Percentiles rank a stretch among this genome's conserved stretches.
Evolutionary conservation across 371 early-diverging fungal genomes (phyloP).

Genomic region (Rhizoclosmatium hyalinum): DNA sequence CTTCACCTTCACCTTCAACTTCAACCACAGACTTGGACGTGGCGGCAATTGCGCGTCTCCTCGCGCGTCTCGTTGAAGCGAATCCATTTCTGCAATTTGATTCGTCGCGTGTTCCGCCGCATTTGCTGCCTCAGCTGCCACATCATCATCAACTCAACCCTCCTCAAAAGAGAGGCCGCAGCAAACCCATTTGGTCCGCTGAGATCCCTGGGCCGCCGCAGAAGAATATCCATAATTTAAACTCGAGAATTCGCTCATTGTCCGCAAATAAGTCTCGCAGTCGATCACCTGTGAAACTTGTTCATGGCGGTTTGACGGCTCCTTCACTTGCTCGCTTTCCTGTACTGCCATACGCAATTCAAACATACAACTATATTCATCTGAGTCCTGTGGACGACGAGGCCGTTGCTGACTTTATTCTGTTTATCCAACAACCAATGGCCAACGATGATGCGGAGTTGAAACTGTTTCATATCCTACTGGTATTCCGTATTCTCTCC

Average conservation of each 20-base stretch:
- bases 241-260: too few relatives aligned
- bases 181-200: too few relatives aligned
- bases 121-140: too few relatives aligned
- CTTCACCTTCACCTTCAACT: background rate
- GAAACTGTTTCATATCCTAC: slow-evolving; percentile 39
- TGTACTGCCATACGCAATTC: slow-evolving; percentile 29
- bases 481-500: slow-evolving; percentile 26
- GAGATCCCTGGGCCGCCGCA: too few relatives aligned
- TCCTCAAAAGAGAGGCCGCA: too few relatives aligned
- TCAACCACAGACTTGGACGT: background rate
- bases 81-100: too few relatives aligned
- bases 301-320: background rate
- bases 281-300: slow-evolving; percentile 6
- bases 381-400: slow-evolving; percentile 39
- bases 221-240: too few relatives aligned
- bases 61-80: too few relatives aligned
- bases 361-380: slow-evolving; percentile 33
- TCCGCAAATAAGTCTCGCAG: background rate
- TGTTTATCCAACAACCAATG: slow-evolving; percentile 14
- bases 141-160: too few relatives aligned
- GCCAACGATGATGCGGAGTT: slow-evolving; percentile 24
- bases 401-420: slow-evolving; percentile 29
- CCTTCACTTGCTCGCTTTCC: slow-evolving; percentile 21
- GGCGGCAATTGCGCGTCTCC: background rate
- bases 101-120: too few relatives aligned